phyloP scores from a whole-genome alignment of 2,329 filamentous ascomycete species.

The Colletotrichum sp. region DNA sequence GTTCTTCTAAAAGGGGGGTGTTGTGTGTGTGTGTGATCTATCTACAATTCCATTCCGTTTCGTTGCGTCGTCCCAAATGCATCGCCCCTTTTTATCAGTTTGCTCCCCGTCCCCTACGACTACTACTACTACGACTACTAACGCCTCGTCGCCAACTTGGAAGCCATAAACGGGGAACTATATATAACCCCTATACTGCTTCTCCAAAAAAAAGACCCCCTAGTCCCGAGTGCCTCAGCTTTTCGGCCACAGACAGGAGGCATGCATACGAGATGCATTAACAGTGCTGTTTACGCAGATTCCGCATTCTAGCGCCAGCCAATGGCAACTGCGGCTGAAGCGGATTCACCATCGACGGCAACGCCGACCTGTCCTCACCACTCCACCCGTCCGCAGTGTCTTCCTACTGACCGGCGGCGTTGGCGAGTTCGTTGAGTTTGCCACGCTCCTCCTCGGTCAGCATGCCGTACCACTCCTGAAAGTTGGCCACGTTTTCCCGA shows the following conservation, averaged over 20 bases:
- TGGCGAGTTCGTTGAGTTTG: slow-evolving; percentile 60
- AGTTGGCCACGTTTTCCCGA: slow-evolving; percentile 60
- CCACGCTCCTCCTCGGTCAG: slow-evolving; percentile 60
- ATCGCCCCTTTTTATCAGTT: background rate
- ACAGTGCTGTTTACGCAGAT: slow-evolving; percentile 13
- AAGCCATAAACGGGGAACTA: background rate
- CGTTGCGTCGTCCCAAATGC: background rate
- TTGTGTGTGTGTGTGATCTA: background rate
- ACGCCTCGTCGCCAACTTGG: background rate
- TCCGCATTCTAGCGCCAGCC: slow-evolving; percentile 13
- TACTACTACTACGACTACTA: background rate
- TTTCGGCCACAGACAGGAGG: background rate
- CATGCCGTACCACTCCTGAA: slow-evolving; percentile 62
- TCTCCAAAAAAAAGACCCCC: background rate
- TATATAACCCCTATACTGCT: background rate
- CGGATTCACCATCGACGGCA: background rate
- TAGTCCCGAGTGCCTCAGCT: background rate
- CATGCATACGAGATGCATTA: background rate
- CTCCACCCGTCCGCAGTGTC: background rate
- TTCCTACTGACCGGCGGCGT: slow-evolving; percentile 31
- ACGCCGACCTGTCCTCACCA: background rate
- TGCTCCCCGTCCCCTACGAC: background rate
- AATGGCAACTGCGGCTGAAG: slow-evolving; percentile 8
- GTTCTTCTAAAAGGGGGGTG: background rate
- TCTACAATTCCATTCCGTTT: background rate